Evolutionary conservation across 257 asterid genomes (phyloP), one percentile per base, ranked within the genome.

Genomic region (Nicotiana tabacum): DNA sequence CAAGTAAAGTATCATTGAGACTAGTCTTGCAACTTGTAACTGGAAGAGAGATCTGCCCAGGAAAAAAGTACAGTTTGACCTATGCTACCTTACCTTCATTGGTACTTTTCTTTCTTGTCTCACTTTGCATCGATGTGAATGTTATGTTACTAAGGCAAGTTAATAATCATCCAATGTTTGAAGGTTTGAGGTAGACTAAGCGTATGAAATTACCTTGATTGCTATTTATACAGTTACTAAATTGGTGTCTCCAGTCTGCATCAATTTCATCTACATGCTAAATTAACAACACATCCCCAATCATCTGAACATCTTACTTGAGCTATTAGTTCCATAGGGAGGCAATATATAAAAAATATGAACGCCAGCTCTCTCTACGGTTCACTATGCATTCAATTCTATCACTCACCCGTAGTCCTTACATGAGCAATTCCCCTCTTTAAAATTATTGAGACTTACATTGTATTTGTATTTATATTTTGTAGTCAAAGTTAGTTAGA

Each of bases 401-500:
- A 82, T 6, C 15, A 66, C 77, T 94, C 88, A 93, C 97, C 97
- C 93, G 84, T 90, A 93, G 70, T 91, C 94, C 91, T 61, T 87
- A 68, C 94, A 92, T 46, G 98, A 91, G 77, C 97, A 94, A 5
- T 43, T 51, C 12, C 97, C 94, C 81, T 69, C 91, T 74, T 85
- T 83, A 65, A 92, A 21, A 21, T 21, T 21, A 92, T 21, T 21
- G 21, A 21, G 21, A 21, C 21, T 21, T 21, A 21, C 21, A 21
- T 21, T 21, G 21, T 21, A 21, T 21, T 21, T 21, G 21, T 21
- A 21, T 21, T 21, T 21, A 21, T 21, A 21, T 21, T 21, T 21
- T 21, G 21, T 21, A 21, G 21, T 21, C 21, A 21, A 21, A 21
- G 21, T 21, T 21, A 21, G 21, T 21, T 21, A 21, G 21, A 21